Evolutionary conservation across 148 eudicot species (phyloP).

Genomic region (Vaccinium darrowii): DNA sequence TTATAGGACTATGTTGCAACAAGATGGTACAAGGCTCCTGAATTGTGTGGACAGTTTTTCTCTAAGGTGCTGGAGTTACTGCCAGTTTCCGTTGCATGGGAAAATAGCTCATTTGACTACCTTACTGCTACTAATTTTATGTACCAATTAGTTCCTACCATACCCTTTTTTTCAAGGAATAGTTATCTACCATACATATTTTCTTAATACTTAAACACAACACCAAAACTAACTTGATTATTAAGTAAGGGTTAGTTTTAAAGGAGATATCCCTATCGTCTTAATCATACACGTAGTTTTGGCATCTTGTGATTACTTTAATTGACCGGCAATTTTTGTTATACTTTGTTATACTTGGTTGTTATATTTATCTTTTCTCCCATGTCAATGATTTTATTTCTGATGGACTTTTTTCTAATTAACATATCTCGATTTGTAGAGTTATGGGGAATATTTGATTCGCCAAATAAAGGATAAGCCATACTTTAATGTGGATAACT

Average conservation of each 20-base stretch:
- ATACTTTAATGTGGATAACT: background rate
- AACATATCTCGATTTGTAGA: background rate
- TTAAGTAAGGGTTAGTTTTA: background rate
- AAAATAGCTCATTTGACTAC: background rate
- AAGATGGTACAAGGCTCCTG: constrained; percentile 5
- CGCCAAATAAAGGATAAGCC: background rate
- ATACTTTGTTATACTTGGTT: background rate
- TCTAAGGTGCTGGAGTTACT: background rate
- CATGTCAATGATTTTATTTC: background rate
- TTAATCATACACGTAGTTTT: background rate
- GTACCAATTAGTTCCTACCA: background rate
- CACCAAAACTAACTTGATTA: background rate
- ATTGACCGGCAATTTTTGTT: background rate
- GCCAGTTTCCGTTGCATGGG: background rate
- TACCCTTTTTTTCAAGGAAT: background rate
- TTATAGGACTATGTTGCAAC: constrained; percentile 10
- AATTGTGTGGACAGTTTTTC: constrained; percentile 6
- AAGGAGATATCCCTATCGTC: background rate
- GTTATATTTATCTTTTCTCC: background rate
- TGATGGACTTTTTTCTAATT: background rate
- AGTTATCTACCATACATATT: background rate
- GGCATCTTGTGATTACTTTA: background rate
- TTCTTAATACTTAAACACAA: background rate
- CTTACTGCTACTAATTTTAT: background rate
- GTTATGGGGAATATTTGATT: background rate